Base-by-base conservation (phyloP, 495 filamentous ascomycete genomes). In the Bryoglossum gracile region DNA sequence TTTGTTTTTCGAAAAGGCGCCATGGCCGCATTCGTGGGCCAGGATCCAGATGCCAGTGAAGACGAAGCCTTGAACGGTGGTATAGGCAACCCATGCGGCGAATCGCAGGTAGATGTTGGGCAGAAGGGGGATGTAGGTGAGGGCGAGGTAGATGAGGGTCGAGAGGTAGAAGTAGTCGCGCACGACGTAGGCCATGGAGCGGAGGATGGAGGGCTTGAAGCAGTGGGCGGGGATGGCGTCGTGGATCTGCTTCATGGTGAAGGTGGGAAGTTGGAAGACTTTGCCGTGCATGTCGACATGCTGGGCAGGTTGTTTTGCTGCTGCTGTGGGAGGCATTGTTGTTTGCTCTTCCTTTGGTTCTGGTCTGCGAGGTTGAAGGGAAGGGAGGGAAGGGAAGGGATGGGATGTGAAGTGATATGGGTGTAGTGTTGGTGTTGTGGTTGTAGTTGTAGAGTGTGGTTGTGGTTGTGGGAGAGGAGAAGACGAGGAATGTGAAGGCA, bases 1-100 rank as follows among this genome's bases (percentile, higher is more conserved):
- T 53, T 75, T 72, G 55, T 70, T 75, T 3, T 71, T 59, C 5
- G 83, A 86, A 73, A 87, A 87, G 4, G 81, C 75, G 34, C 80
- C 78, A 54, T 89, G 83, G 34, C 83, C 83, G 53, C 81, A 86
- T 60, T 87, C 83, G 59, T 86, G 83, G 0, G 81, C 82, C 34
- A 87, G 62, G 46, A 87, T 78, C 83, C 83, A 87, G 16, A 83
- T 57, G 22, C 82, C 83, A 17, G 82, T 85, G 48, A 75, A 77
- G 48, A 83, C 72, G 28, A 81, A 72, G 23, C 83, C 82, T 54
- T 85, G 80, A 24, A 81, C 36, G 57, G 81, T 71, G 28, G 78
- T 75, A 61, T 87, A 86, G 13, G 58, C 61, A 8, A 64, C 65
- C 78, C 80, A 87, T 17, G 73, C 64, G 45, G 57, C 43, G 56